A percentile compares a stretch with the other conserved stretches of the same genome.
Conservation (phyloP, 148 eudicot genomes). For the Nepenthes mirabilis region DNA sequence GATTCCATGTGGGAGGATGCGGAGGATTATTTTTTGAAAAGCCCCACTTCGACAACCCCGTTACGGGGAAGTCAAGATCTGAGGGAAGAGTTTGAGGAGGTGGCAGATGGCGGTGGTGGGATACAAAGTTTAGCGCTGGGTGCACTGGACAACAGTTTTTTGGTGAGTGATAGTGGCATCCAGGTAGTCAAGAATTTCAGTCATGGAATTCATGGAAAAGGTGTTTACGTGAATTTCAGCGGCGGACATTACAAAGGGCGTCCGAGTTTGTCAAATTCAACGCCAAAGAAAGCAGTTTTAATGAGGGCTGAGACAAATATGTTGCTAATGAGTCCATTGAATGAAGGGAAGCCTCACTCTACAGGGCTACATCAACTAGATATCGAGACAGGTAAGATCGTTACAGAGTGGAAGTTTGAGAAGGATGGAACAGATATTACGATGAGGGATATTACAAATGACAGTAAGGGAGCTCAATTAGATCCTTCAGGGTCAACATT, state of each 20-base stretch:
- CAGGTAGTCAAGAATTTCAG: conserved; percentile 96
- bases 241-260: conserved; percentile 13
- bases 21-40: conserved; percentile 16
- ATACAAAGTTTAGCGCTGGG: conserved; percentile 91
- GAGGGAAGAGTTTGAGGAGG: conserved; percentile 90
- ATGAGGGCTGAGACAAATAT: conserved; percentile 95
- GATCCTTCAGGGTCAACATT: conserved; percentile 89
- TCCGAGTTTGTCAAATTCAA: conserved; percentile 19
- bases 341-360: conserved; percentile 64
- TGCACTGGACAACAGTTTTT: conserved; percentile 87
- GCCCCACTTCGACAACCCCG: conserved; percentile 13
- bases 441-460: conserved; percentile 85
- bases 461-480: conserved; percentile 69
- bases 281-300: conserved; percentile 73
- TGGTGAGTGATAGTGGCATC: conserved; percentile 64
- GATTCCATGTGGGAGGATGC: conserved; percentile 92
- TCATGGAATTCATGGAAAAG: conserved; percentile 95
- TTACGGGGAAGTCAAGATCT: conserved; percentile 36
- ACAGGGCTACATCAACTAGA: conserved; percentile 81
- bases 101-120: conserved; percentile 30
- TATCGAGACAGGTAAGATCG: conserved; percentile 91
- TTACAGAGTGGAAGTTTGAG: conserved; percentile 89
- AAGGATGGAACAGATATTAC: conserved; percentile 82
- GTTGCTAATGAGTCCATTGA: conserved; percentile 79
- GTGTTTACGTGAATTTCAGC: conserved; percentile 80